These are phyloP conservation scores for Boletus pseudo-olivaceus DNA, from an alignment of 768 basidiomycete genomes.

Conservation along the genomic window DNA sequence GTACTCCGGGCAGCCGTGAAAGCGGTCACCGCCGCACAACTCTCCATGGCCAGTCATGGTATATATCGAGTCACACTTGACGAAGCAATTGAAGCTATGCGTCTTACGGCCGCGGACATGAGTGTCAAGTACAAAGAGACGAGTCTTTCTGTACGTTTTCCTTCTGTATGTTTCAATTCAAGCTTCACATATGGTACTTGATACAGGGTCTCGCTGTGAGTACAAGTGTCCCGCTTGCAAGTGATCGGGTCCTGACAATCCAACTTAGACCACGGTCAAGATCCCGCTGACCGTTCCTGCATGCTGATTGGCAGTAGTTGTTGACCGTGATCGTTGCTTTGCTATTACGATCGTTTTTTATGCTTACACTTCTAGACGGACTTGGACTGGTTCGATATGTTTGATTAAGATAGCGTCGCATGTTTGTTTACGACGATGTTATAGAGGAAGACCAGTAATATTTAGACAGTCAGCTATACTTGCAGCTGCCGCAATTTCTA, in stretches of 20 bases:
- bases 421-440: neutral
- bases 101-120: slow-evolving; percentile 91
- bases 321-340: neutral
- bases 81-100: slow-evolving; percentile 95
- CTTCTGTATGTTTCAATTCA: neutral
- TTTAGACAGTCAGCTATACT: neutral
- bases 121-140: slow-evolving; percentile 96
- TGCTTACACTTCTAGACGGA: neutral
- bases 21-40: slow-evolving; percentile 89
- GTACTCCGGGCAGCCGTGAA: slow-evolving; percentile 64
- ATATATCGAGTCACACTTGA: slow-evolving; percentile 85
- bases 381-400: neutral
- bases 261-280: slow-evolving; percentile 62
- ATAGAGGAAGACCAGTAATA: neutral
- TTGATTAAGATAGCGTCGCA: too few species aligned
- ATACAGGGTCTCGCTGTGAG: slow-evolving; percentile 58
- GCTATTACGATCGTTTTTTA: neutral
- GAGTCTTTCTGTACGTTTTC: slow-evolving; percentile 69
- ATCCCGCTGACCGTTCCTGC: slow-evolving; percentile 85
- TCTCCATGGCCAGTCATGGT: slow-evolving; percentile 90
- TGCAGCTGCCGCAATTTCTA: neutral
- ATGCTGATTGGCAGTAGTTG: slow-evolving; percentile 42
- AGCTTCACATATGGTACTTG: neutral
- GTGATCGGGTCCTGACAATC: slow-evolving; percentile 7
- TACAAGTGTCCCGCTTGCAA: slow-evolving; percentile 7